phyloP scores from a whole-genome alignment of 2,329 filamentous ascomycete genomes.

The Daldinia sp. region DNA sequence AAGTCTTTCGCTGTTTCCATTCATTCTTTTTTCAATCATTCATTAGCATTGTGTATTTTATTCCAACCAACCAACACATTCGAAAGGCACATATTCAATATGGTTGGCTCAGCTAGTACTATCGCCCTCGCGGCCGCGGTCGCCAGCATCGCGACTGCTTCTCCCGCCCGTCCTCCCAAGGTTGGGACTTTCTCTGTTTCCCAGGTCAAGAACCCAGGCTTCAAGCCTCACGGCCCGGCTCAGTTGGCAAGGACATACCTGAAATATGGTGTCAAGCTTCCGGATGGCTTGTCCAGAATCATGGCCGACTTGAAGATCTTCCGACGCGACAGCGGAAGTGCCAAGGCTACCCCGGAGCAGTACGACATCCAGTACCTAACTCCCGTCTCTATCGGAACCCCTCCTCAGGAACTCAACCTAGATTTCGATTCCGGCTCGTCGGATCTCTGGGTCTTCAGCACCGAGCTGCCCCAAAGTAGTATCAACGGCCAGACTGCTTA shows the following conservation, averaged over 20 bases:
- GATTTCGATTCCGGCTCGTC: constrained; percentile 50
- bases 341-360: constrained; percentile 41
- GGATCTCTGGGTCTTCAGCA: constrained; percentile 49
- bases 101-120: constrained; percentile 34
- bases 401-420: constrained; percentile 46
- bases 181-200: constrained; percentile 40
- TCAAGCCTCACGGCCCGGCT: constrained; percentile 41
- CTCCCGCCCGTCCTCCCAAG: constrained; percentile 36
- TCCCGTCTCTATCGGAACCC: constrained; percentile 47
- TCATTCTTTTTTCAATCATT: constrained; percentile 11
- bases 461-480: constrained; percentile 33
- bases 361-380: constrained; percentile 46
- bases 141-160: constrained; percentile 40
- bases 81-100: constrained; percentile 17
- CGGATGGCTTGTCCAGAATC: constrained; percentile 39
- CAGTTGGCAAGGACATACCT: constrained; percentile 45
- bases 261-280: constrained; percentile 43
- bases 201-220: constrained; percentile 41
- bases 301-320: constrained; percentile 37
- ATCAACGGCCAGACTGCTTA: constrained; percentile 45
- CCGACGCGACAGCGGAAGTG: constrained; percentile 42
- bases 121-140: constrained; percentile 37
- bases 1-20: constrained; percentile 20
- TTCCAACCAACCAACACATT: background rate
- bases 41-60: constrained; percentile 22